Evolutionary conservation across 176 grass and related monocot species (phyloP).

Genomic region (Oryza punctata): DNA sequence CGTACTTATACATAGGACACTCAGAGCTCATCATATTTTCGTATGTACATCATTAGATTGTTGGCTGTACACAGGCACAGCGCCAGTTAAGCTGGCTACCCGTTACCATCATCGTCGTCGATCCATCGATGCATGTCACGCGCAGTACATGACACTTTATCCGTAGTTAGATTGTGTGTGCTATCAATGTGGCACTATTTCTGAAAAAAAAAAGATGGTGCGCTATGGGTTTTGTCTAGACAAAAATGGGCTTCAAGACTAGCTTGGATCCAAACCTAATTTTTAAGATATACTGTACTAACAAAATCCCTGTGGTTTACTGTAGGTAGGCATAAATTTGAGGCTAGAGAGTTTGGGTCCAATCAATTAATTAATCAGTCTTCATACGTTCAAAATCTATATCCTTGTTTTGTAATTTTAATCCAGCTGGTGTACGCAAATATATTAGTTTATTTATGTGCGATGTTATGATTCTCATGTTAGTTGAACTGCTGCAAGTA

Average conservation of each 20-base stretch:
- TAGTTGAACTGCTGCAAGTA: background rate
- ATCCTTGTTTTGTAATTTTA: background rate
- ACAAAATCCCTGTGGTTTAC: no score
- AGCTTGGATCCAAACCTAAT: no score
- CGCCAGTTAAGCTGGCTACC: background rate
- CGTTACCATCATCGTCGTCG: background rate
- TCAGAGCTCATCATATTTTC: conserved; percentile 25
- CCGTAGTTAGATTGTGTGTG: background rate
- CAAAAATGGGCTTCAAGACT: no score
- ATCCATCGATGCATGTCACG: background rate
- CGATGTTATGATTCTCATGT: background rate
- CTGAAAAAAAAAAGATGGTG: no score
- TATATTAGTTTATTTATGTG: background rate
- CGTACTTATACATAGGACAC: background rate
- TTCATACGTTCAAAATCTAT: no score
- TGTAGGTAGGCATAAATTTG: no score
- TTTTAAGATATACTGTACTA: no score
- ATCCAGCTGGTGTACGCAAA: no score
- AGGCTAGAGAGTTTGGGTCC: no score
- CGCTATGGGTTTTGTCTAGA: no score
- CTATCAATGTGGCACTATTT: background rate
- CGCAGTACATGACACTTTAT: background rate
- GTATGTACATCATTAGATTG: background rate
- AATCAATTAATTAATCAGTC: no score
- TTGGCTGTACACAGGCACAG: no score